Evolutionary conservation across 768 basidiomycete species (phyloP).

Genomic region (Suillus ampliporus): DNA sequence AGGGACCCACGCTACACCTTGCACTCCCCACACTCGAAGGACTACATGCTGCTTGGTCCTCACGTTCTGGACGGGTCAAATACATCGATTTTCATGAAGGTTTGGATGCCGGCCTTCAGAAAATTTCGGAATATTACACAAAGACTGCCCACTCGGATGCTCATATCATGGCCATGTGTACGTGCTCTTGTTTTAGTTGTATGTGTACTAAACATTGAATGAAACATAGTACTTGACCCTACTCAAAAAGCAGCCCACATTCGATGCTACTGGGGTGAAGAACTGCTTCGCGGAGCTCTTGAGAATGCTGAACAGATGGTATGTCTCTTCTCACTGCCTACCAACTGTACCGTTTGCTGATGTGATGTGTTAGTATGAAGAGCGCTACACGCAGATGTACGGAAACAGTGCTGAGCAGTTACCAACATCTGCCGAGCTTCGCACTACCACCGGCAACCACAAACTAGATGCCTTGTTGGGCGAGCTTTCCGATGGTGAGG

Average conservation of each 20-base stretch:
- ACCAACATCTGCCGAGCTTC: too few species aligned
- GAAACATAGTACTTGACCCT: conserved; percentile 30
- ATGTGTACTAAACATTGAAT: background rate
- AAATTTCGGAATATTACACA: conserved; percentile 42
- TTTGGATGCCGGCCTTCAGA: conserved; percentile 34
- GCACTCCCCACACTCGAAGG: conserved; percentile 36
- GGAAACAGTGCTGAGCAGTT: too few species aligned
- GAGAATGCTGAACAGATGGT: conserved; percentile 26
- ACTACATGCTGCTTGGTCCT: conserved; percentile 32
- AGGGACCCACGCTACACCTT: conserved; percentile 27
- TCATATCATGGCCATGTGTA: conserved; percentile 41
- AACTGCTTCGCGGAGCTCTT: conserved; percentile 21
- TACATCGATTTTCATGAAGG: conserved; percentile 28
- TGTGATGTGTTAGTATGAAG: conserved; percentile 18
- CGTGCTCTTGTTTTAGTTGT: conserved; percentile 7
- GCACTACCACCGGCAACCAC: too few species aligned
- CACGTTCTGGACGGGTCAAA: conserved; percentile 8
- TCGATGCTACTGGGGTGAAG: conserved; percentile 29
- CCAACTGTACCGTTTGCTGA: background rate
- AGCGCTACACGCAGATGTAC: conserved; percentile 1
- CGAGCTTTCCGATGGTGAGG: too few species aligned
- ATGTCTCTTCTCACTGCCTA: background rate
- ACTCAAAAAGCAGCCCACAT: conserved; percentile 29
- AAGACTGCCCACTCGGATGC: conserved; percentile 37
- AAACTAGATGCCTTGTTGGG: too few species aligned